Conservation (phyloP, 805 yeast genomes). For the Saccharomycopsis fodiens region DNA sequence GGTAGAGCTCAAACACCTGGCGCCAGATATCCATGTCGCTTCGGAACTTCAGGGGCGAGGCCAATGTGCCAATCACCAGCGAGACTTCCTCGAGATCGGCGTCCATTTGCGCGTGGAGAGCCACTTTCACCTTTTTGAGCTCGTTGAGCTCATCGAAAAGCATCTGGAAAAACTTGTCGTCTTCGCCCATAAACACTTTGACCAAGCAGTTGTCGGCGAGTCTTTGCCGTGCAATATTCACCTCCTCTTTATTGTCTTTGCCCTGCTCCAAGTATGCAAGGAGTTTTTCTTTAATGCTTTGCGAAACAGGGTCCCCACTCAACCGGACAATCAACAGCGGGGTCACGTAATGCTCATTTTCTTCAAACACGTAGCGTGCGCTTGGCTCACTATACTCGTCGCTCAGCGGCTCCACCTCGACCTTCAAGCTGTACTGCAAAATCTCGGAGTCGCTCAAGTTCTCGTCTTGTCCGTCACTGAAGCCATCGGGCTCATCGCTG, state of each 20-base stretch:
- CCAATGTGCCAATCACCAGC: slow-evolving; percentile 30
- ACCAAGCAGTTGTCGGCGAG: slow-evolving; percentile 1
- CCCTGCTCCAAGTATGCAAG: not conserved
- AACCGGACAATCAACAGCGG: slow-evolving; percentile 12
- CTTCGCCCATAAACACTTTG: slow-evolving; percentile 43
- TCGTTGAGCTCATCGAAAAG: slow-evolving; percentile 45
- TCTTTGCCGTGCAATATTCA: not conserved
- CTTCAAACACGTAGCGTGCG: slow-evolving; percentile 13
- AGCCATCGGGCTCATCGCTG: not conserved
- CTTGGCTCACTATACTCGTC: not conserved
- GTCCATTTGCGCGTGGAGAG: slow-evolving; percentile 38
- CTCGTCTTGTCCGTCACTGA: not conserved
- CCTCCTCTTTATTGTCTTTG: not conserved
- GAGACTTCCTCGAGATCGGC: slow-evolving; percentile 37
- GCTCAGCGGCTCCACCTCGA: not conserved
- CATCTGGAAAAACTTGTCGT: slow-evolving; percentile 52
- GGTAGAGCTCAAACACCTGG: slow-evolving; percentile 53
- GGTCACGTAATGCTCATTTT: slow-evolving; percentile 9
- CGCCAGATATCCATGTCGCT: slow-evolving; percentile 65
- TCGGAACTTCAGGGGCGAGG: slow-evolving; percentile 35
- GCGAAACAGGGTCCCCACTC: slow-evolving; percentile 2
- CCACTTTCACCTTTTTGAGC: slow-evolving; percentile 29
- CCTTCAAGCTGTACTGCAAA: not conserved
- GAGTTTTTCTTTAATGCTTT: slow-evolving; percentile 1
- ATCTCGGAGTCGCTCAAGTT: not conserved